phyloP scores from a whole-genome alignment of 148 eudicot species.

The Arbutus unedo region DNA sequence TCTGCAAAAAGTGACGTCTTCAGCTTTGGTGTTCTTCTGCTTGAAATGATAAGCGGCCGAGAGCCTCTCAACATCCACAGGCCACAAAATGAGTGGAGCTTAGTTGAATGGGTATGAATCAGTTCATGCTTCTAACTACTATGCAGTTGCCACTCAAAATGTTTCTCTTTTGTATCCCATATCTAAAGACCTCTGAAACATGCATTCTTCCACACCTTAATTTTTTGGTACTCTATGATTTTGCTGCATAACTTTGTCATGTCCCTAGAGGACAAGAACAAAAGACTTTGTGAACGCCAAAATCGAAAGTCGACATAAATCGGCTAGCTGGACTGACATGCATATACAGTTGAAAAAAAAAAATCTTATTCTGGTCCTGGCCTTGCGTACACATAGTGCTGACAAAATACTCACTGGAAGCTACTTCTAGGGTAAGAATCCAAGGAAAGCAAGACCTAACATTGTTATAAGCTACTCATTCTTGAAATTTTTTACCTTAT shows the following conservation, averaged over 20 bases:
- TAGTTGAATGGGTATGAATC: constrained; percentile 56
- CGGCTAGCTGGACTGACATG: neutral
- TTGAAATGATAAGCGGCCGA: constrained; percentile 52
- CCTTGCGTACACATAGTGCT: neutral
- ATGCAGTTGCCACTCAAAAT: constrained; percentile 4
- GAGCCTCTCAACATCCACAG: constrained; percentile 55
- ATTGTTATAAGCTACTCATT: neutral
- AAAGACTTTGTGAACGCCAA: neutral
- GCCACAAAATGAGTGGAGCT: constrained; percentile 57
- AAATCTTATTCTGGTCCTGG: neutral
- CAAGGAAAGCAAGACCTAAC: neutral
- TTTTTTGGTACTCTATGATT: neutral
- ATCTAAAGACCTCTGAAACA: constrained; percentile 8
- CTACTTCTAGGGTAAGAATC: neutral
- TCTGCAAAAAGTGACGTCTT: constrained; percentile 59
- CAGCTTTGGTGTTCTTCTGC: constrained; percentile 56
- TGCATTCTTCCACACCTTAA: neutral
- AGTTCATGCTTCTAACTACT: neutral
- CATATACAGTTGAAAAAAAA: neutral
- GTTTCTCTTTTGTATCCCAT: neutral
- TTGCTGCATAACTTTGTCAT: neutral
- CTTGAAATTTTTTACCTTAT: neutral
- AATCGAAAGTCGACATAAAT: neutral
- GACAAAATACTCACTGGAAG: neutral
- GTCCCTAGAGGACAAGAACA: neutral